Percentiles rank a stretch among this genome's conserved stretches.
These are phyloP conservation scores for Metroxylon sagu DNA, from an alignment of 176 grass and related monocot species.

Conservation along the genomic window DNA sequence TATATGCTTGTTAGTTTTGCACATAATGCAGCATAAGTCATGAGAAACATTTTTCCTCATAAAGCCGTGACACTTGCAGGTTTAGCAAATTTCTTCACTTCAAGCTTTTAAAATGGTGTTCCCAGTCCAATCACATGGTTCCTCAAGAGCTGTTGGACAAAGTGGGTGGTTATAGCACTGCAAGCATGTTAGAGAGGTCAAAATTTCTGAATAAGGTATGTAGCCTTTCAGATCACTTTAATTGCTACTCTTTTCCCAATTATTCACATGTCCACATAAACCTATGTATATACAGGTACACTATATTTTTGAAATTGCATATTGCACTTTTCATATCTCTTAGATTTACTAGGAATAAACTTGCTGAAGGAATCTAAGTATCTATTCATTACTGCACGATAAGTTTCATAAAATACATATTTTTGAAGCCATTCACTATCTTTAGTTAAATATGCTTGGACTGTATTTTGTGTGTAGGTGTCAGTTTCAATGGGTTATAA, in stretches of 20 bases:
- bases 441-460: slow-evolving; percentile 16
- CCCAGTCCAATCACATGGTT: slow-evolving; percentile 37
- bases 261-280: too few species aligned
- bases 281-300: too few species aligned
- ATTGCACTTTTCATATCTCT: too few species aligned
- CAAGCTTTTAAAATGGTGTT: slow-evolving; percentile 43
- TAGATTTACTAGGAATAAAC: too few species aligned
- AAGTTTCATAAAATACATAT: too few species aligned
- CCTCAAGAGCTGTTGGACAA: slow-evolving; percentile 43
- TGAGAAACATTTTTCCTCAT: too few species aligned
- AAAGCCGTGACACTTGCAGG: slow-evolving; percentile 15
- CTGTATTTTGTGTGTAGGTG: slow-evolving; percentile 38
- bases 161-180: slow-evolving; percentile 23
- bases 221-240: too few species aligned
- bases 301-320: too few species aligned
- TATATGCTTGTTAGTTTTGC: too few species aligned
- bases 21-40: background rate
- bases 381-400: too few species aligned
- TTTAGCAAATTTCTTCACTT: slow-evolving; percentile 56
- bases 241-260: too few species aligned
- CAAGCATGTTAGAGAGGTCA: slow-evolving; percentile 34
- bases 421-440: background rate
- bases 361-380: too few species aligned
- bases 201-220: slow-evolving; percentile 56
- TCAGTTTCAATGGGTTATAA: slow-evolving; percentile 61